phyloP scores from a whole-genome alignment of 1,284 basidiomycete genomes.

The Inonotus hispidus region DNA sequence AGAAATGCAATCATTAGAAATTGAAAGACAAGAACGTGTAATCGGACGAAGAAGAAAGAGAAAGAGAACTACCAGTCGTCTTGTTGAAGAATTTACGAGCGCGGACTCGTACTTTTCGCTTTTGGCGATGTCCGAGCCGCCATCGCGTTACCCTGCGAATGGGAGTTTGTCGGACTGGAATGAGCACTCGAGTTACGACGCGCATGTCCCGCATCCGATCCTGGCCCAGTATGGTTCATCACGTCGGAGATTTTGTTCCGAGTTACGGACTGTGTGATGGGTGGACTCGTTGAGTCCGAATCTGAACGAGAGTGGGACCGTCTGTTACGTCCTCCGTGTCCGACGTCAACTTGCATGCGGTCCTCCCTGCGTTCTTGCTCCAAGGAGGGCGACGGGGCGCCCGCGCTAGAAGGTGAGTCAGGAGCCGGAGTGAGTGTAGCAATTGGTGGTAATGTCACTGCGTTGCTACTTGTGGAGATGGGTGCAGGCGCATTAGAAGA shows the following conservation, averaged over 20 bases:
- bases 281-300: constrained; percentile 29
- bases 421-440: constrained; percentile 51
- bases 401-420: constrained; percentile 13
- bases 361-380: constrained; percentile 19
- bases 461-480: constrained; percentile 16
- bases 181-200: constrained; percentile 8
- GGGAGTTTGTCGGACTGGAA: constrained; percentile 8
- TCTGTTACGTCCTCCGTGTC: constrained; percentile 37
- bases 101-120: constrained; percentile 13
- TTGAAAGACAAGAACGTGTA: neutral
- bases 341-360: constrained; percentile 30
- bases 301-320: constrained; percentile 40
- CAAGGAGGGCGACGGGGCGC: constrained; percentile 7
- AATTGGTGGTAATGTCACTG: constrained; percentile 54
- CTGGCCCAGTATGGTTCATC: constrained; percentile 7
- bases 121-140: constrained; percentile 10
- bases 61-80: neutral
- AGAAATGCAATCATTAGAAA: neutral
- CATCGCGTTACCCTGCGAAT: constrained; percentile 17
- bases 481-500: constrained; percentile 26
- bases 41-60: neutral
- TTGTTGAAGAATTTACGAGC: constrained; percentile 1
- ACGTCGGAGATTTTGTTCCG: constrained; percentile 47
- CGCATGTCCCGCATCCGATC: neutral
- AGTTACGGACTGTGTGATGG: constrained; percentile 38